Evolutionary conservation across 2,329 filamentous ascomycete genomes (phyloP), one percentile per base, ranked within the genome.

Genomic region (Diaporthe humulicola): DNA sequence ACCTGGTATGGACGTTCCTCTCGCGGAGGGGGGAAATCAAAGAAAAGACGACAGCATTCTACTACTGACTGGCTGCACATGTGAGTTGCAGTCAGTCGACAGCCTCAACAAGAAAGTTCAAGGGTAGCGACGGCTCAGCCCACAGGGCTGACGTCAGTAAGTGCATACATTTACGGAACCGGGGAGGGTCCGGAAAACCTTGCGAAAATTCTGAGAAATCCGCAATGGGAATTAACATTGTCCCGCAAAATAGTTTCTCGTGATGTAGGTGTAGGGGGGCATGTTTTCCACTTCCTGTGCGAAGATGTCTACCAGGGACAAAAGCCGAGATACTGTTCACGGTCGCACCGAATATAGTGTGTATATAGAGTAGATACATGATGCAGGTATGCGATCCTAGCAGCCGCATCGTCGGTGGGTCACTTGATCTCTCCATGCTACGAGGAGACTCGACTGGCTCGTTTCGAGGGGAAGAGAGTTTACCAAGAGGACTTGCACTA

Each of bases 111-210:
- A 12, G 64, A 28, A 12, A 50, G n/a, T 15, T 33, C 22, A 25
- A 48, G 64, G 48, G 19, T 36, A 25, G 30, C 64, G 48, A 54
- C 48, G 30, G 64, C 48, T 69, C 64, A 69, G 64, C 30, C 48
- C 64, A 50, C 4, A 40, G 9, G n/a, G 9, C 45, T 69, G 64
- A 69, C 64, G 64, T 69, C 64, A 69, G 64, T 69, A 36, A 38
- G 48, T 69, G 48, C 48, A 54, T 25, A 9, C 48, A 69, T 28
- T 69, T 69, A 54, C 33, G 64, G 45, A 38, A 25, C 48, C 45
- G 48, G 64, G 61, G 64, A 69, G 64, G 64, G 64, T 54, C 64
- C 40, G 33, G 45, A 69, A 69, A 67, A 67, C 45, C 64, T 52
- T 67, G 64, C 48, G 64, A 52, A 69, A 69, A 69, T 22, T 67